Base-by-base conservation (phyloP, 495 filamentous ascomycete species). In the Hypoxylon perforatum region DNA sequence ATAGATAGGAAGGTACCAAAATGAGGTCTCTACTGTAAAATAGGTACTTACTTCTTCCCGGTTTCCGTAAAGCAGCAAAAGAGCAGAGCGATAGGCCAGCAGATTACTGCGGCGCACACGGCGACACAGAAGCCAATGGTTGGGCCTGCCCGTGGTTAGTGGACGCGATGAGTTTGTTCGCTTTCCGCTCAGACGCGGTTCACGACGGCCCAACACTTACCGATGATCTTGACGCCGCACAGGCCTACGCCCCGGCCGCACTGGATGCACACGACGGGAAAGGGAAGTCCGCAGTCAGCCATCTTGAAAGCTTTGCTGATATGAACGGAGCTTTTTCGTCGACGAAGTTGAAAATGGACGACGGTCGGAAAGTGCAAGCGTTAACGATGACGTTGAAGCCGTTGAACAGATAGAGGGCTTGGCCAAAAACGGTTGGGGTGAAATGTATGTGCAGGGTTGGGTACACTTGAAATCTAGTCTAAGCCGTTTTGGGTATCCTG, bases 381-480 rank as follows among this genome's bases (percentile, higher is more conserved):
- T 33, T 92, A 3, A 92, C 75, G 17, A 92, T 82, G 60, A 89
- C 85, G 44, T 82, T 78, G 0, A n/a, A n/a, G n/a, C n/a, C n/a
- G n/a, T n/a, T n/a, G n/a, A n/a, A n/a, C n/a, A n/a, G n/a, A n/a
- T n/a, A 82, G 82, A 14, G 2, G 83, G 69, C 42, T 78, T 74
- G 39, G 81, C 80, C 2, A 88, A 90, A 70, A 90, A 82, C 3
- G 64, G 46, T n/a, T n/a, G n/a, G n/a, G n/a, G n/a, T n/a, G n/a
- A n/a, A n/a, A n/a, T n/a, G 33, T 69, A 69, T 42, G 61, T 47
- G 48, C 19, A 22, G 41, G 35, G 44, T 59, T 58, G 42, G 11
- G 15, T 23, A n/a, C 30, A 17, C 18, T 30, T 9, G 19, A 41
- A 50, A 44, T 28, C 3, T 7, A 28, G 7, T n/a, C 25, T 28